Evolutionary conservation across 176 grass and related monocot genomes (phyloP).

Genomic region (Aegilops longissima): DNA sequence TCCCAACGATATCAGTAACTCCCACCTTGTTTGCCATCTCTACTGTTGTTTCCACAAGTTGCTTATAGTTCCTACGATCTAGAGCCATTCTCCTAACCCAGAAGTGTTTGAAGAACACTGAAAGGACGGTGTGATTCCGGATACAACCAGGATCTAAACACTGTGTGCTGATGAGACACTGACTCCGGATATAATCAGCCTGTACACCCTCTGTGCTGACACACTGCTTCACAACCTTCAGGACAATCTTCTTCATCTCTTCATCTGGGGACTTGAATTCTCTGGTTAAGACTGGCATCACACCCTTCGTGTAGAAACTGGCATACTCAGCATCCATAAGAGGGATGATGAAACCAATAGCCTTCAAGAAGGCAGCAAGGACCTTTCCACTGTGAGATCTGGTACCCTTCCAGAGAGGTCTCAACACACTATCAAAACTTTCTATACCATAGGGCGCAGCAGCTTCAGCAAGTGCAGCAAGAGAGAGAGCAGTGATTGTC

Average conservation of each 20-base stretch:
- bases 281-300: constrained; percentile 85
- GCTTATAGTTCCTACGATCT: constrained; percentile 92
- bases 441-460: constrained; percentile 95
- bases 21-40: constrained; percentile 96
- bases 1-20: constrained; percentile 92
- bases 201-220: constrained; percentile 96
- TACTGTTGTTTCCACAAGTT: constrained; percentile 94
- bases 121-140: constrained; percentile 68
- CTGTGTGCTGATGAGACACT: constrained; percentile 79
- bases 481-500: constrained; percentile 91
- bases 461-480: constrained; percentile 91
- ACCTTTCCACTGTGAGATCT: constrained; percentile 84
- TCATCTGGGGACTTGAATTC: constrained; percentile 98
- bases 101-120: constrained; percentile 84
- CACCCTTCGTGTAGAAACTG: constrained; percentile 96
- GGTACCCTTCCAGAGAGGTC: constrained; percentile 97
- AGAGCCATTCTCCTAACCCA: constrained; percentile 98
- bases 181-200: constrained; percentile 83
- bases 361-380: constrained; percentile 94
- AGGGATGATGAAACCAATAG: constrained; percentile 95
- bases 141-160: constrained; percentile 92
- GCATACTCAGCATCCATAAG: constrained; percentile 95
- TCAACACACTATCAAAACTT: constrained; percentile 89
- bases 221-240: constrained; percentile 97
- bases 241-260: constrained; percentile 99